Conservation (phyloP, 2,329 filamentous ascomycete species). For the Aureobasidium mangrovei region DNA sequence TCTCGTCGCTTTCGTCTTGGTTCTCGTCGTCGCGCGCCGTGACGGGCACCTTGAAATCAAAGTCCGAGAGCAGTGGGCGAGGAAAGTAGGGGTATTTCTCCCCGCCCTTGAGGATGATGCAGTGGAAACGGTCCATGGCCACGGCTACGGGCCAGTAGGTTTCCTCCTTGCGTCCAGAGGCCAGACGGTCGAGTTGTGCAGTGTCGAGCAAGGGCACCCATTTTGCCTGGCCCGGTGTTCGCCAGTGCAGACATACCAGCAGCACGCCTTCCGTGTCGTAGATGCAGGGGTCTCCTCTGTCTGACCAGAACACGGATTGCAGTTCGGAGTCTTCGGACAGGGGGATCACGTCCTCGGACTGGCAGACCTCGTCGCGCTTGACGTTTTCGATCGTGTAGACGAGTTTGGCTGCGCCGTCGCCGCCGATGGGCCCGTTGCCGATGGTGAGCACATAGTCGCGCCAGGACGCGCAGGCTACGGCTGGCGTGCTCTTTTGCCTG, state of each 20-base stretch:
- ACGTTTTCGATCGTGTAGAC: conserved; percentile 92
- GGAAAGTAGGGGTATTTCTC: conserved; percentile 92
- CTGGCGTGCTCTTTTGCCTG: conserved; percentile 79
- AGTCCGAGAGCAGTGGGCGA: conserved; percentile 80
- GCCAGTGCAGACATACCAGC: conserved; percentile 84
- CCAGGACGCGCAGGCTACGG: conserved; percentile 90
- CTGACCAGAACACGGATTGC: conserved; percentile 83
- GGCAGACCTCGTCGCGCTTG: conserved; percentile 85
- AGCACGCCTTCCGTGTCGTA: conserved; percentile 90
- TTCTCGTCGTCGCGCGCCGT: conserved; percentile 35
- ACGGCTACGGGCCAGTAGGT: conserved; percentile 94
- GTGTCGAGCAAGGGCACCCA: conserved; percentile 95
- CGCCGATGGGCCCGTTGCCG: conserved; percentile 78
- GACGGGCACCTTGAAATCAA: conserved; percentile 81
- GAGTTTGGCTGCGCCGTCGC: conserved; percentile 68
- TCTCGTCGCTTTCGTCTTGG: conserved; percentile 29
- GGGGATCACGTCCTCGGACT: conserved; percentile 86
- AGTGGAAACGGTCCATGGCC: conserved; percentile 86
- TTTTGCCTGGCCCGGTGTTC: conserved; percentile 69
- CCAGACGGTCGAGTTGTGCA: conserved; percentile 68
- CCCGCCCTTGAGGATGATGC: conserved; percentile 94
- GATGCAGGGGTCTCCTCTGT: conserved; percentile 88
- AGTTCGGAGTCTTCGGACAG: conserved; percentile 65
- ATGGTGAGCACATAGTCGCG: conserved; percentile 93
- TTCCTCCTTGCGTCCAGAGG: conserved; percentile 77